Evolutionary conservation across 148 eudicot genomes (phyloP), one percentile per base, ranked within the genome.

Genomic region (Rhododendron ovatum): DNA sequence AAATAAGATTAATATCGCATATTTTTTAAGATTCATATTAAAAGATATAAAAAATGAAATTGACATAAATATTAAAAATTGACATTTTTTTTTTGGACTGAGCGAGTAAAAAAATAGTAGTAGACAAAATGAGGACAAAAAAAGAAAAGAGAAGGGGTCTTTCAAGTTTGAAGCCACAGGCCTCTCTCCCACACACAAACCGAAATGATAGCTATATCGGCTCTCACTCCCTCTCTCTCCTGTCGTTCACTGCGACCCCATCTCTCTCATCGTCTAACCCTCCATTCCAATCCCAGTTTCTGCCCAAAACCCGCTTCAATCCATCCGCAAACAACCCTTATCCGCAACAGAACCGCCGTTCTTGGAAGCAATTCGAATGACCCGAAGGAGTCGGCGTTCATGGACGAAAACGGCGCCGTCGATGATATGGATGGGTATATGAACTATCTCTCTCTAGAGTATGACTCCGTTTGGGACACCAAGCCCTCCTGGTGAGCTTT

Each of bases 401-500:
- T 86, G 90, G 91, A 95, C 79, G 96, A 95, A 87, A 91, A 94
- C 50, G 98, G 94, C 55, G 92, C 69, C 75, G 91, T 96, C 41
- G 91, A 93, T 33, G 99, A 96, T 81, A 91, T 94, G 98, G 98
- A 97, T 85, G 92, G 92, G 61, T 94, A 93, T 81, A 94, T 97
- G 81, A 94, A 94, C 88, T 87, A 91, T 22, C 95, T 95, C 22
- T 95, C 99, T 78, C 98, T 97, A 6, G 99, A 97, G 87, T 97
- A 97, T 82, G 99, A 97, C 74, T 93, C 98, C 75, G 99, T 96
- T 89, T 96, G 99, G 99, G 99, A 96, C 88, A 96, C 99, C 86
- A 96, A 97, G 82, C 99, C 99, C 73, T 89, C 92, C 18, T 97
- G 99, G 99, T 95, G 61, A 71, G 84, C 20, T 61, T 73, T 18